Evolutionary conservation across 805 yeast species (phyloP).

Genomic region (Wickerhamomyces rabaulensis): DNA sequence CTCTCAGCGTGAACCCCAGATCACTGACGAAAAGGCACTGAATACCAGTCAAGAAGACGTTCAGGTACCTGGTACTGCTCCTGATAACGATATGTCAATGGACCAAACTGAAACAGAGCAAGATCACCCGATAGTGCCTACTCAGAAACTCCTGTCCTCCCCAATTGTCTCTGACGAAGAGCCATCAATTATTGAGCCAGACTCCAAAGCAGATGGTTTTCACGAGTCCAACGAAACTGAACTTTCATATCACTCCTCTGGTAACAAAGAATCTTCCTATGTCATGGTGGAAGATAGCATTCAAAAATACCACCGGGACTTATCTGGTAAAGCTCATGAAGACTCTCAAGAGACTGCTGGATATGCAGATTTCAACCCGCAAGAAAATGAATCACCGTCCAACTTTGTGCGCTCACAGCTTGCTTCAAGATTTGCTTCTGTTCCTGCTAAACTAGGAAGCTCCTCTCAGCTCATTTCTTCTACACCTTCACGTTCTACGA

Average conservation of each 20-base stretch:
- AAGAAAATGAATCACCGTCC: not conserved
- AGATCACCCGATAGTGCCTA: not conserved
- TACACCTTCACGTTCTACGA: not conserved
- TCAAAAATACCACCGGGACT: conserved; percentile 6
- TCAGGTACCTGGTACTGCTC: conserved; percentile 23
- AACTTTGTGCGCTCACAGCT: not conserved
- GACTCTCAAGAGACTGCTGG: not conserved
- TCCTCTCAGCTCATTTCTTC: not conserved
- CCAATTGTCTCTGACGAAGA: conserved; percentile 23
- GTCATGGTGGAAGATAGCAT: conserved; percentile 20
- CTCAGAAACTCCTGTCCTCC: conserved; percentile 4
- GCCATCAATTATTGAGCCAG: not conserved
- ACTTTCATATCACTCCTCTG: not conserved
- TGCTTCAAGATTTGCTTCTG: not conserved
- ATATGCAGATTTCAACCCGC: not conserved
- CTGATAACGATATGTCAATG: conserved; percentile 8
- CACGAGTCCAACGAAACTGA: not conserved
- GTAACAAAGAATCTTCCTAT: conserved; percentile 1
- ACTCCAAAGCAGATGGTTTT: not conserved
- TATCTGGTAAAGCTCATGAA: not conserved
- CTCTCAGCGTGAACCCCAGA: not conserved
- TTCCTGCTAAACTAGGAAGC: not conserved
- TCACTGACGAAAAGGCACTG: not conserved
- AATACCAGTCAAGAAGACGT: conserved; percentile 12
- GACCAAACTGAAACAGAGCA: not conserved